Evolutionary conservation across 208 protist species (phyloP).

Genomic region (Leishmania arabica): DNA sequence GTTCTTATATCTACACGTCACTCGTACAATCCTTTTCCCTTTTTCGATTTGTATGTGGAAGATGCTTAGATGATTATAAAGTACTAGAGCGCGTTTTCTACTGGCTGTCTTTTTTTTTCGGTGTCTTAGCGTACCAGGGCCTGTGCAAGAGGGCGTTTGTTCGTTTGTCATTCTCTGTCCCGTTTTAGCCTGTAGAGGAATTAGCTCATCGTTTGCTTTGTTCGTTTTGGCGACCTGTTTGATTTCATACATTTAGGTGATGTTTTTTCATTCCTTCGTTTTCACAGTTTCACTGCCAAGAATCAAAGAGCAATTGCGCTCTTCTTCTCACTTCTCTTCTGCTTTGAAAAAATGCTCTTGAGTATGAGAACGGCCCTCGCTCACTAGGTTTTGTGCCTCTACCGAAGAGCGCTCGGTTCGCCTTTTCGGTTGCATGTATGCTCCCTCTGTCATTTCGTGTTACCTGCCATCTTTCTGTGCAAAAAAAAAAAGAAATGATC

Average conservation of each 20-base stretch:
- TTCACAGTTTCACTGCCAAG: constrained; percentile 2
- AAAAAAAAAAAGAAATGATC: neutral
- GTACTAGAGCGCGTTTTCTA: constrained; percentile 1
- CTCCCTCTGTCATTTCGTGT: neutral
- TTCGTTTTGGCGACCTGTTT: neutral
- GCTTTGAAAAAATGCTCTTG: constrained; percentile 1
- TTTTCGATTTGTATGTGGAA: neutral
- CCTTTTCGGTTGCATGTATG: neutral
- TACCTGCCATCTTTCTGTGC: neutral
- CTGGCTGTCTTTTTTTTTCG: constrained; percentile 7
- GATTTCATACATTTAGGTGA: neutral
- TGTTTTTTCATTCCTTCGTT: neutral
- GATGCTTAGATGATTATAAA: constrained; percentile 6
- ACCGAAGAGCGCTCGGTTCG: neutral
- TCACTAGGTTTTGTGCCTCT: neutral
- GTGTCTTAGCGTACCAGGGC: neutral
- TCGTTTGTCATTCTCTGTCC: neutral
- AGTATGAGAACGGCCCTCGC: neutral
- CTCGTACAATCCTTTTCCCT: neutral
- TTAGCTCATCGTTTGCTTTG: neutral
- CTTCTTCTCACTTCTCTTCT: neutral
- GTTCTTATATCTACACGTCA: neutral
- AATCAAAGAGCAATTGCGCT: neutral
- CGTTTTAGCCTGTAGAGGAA: neutral
- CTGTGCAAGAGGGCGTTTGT: neutral